Base-by-base conservation (phyloP, 192 early-diverging fungal genomes). In the Anaeromyces robustus region DNA sequence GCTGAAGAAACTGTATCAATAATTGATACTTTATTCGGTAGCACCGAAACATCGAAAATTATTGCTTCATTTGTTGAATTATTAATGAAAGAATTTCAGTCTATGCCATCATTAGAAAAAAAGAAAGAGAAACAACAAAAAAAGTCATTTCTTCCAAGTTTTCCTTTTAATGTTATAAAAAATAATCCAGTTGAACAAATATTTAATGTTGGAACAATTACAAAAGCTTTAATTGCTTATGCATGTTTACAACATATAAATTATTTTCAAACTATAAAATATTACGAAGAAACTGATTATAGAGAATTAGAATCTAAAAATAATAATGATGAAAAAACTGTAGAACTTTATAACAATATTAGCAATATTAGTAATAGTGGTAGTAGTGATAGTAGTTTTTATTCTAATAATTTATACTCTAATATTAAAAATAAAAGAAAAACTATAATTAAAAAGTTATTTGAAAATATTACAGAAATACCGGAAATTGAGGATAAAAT, bases 21-120 rank as follows among this genome's bases (percentile, higher is more conserved):
- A n/a, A 89, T 98, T 43, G 97, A 98, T 86, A 96, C 94, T 9
- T 83, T 99, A 14, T 98, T 99, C 88, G 97, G 97, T 29, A 92
- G 93, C 4, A 98, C 95, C 12, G 96, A 99, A 83, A 96, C 97
- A 0, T 96, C 96, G 22, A 89, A 93, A 30, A 95, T 95, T 18
- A 85, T 96, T 30, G 92, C 93, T 2, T 91, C 94, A 29, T 89
- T 97, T 77, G 92, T 97, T 32, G 85, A 92, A 41, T 85, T 97
- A 78, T 90, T 95, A 30, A 90, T 91, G 77, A 87, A 91, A 28
- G 95, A 96, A 85, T 84, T 93, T 9, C 43, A 52, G 22, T 52
- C 43, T 4, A 52, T 52, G 17, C 43, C 43, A 22, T 52, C 43
- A 22, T 22, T 89, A 79, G 89, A 93, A 18, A 89, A 93, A 52